Percentiles rank a stretch among this genome's conserved stretches.
These are phyloP conservation scores for Agaricus bisporus DNA, from an alignment of 768 basidiomycete genomes.

Conservation along the genomic window DNA sequence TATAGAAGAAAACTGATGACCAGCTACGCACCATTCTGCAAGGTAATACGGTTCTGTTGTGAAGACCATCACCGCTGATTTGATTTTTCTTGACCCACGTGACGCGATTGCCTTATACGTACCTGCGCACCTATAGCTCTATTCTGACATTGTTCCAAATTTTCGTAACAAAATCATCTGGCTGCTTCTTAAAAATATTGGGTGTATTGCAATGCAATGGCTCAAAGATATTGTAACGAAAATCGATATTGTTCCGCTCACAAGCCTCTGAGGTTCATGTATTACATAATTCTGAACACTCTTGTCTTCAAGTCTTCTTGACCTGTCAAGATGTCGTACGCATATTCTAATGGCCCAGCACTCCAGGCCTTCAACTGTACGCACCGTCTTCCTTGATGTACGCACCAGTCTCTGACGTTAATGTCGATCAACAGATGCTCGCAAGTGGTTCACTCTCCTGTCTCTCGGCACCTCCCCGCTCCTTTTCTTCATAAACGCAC, in stretches of 20 bases:
- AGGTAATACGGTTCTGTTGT: not conserved
- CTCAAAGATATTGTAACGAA: too few species aligned
- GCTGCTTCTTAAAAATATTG: too few species aligned
- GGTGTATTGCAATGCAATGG: too few species aligned
- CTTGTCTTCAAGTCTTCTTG: too few species aligned
- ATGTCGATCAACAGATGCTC: not conserved
- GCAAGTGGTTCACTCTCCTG: slow-evolving; percentile 42
- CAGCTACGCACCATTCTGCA: slow-evolving; percentile 1
- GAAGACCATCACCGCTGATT: not conserved
- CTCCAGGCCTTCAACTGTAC: slow-evolving; percentile 2
- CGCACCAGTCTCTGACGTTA: not conserved
- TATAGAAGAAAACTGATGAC: not conserved
- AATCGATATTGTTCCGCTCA: too few species aligned
- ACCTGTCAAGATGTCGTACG: not conserved
- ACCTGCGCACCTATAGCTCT: too few species aligned
- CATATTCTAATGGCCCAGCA: slow-evolving; percentile 3
- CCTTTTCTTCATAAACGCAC: slow-evolving; percentile 57
- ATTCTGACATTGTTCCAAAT: too few species aligned
- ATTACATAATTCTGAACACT: too few species aligned
- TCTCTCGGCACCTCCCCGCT: slow-evolving; percentile 30
- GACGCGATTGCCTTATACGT: too few species aligned
- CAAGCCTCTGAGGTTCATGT: too few species aligned
- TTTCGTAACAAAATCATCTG: too few species aligned
- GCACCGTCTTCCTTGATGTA: not conserved
- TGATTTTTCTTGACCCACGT: too few species aligned